Evolutionary conservation across 73 alveolate species (phyloP), one percentile per base, ranked within the genome.

Genomic region (Durusdinium trenchii): DNA sequence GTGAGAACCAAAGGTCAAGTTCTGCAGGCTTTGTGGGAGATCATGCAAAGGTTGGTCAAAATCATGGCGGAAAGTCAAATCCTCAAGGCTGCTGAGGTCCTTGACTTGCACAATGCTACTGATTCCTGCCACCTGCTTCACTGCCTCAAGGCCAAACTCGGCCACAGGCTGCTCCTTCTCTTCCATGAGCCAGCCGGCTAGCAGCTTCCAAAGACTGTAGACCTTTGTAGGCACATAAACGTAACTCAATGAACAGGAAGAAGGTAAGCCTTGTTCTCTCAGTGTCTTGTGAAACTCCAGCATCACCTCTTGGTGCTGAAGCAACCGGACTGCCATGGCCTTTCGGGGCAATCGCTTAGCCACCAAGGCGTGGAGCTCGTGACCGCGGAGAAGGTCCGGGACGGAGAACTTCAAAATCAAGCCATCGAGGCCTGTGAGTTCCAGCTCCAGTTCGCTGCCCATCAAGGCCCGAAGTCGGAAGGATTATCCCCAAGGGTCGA

Each of bases 1-100:
- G 52, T 79, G 90, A n/a, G 46, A 40, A 47, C 90, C 90, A 79
- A 79, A 79, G 23, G 90, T 79, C 69, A 79, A 47, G 90, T 32
- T 79, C 35, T 48, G 16, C 47, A 79, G 69, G 32, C 47, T 47
- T 28, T 32, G 32, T 23, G 90, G 90, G 30, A 79, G 48, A 61
- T 36, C 61, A 6, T 32, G 23, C 48, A 16, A 47, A 4, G 9
- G 36, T 23, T 79, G 69, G 32, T 79, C 46, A 79, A 79, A 79
- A 35, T 47, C 90, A 28, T 32, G 64, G 69, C 90, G 26, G 47
- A 79, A 79, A 26, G 69, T 79, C 47, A 79, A 47, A 32, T 47
- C 90, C 30, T 79, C 40, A 9, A 79, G 67, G 69, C 90, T 79
- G 69, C 69, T 47, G 7, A 79, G 46, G 48, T 79, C 90, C 48